A percentile compares a stretch with the other conserved stretches of the same genome.
Conservation (phyloP, 805 yeast genomes). For the Wickerhamomyces silvicola region DNA sequence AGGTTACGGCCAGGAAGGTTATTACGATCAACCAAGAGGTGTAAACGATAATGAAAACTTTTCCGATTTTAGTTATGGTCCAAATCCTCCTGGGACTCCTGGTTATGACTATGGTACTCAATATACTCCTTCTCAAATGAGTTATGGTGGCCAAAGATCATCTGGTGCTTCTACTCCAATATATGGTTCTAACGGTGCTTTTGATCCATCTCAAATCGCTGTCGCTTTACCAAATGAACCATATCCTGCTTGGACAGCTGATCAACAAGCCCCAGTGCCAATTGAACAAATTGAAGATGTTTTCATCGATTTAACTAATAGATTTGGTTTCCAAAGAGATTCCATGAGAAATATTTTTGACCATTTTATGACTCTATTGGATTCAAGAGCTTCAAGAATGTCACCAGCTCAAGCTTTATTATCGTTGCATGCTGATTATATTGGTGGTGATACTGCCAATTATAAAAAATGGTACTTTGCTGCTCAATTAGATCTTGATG, state of each 20-base stretch:
- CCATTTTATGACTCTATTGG: slow-evolving; percentile 78
- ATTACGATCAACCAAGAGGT: slow-evolving; percentile 48
- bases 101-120: slow-evolving; percentile 62
- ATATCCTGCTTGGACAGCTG: slow-evolving; percentile 99
- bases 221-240: slow-evolving; percentile 84
- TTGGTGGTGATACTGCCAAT: slow-evolving; percentile 83
- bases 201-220: slow-evolving; percentile 57
- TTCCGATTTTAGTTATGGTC: slow-evolving; percentile 62
- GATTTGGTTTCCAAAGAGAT: slow-evolving; percentile 87
- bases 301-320: slow-evolving; percentile 74
- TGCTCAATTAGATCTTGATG: slow-evolving; percentile 82
- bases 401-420: slow-evolving; percentile 82
- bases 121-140: slow-evolving; percentile 81
- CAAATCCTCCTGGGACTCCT: slow-evolving; percentile 56
- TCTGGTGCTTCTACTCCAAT: slow-evolving; percentile 95
- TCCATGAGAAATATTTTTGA: slow-evolving; percentile 90
- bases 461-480: slow-evolving; percentile 87
- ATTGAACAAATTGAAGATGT: slow-evolving; percentile 84
- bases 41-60: slow-evolving; percentile 54
- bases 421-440: slow-evolving; percentile 79
- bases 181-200: slow-evolving; percentile 56
- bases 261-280: slow-evolving; percentile 81
- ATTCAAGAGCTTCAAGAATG: slow-evolving; percentile 83
- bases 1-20: slow-evolving; percentile 35
- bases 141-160: slow-evolving; percentile 79